A percentile compares a stretch with the other conserved stretches of the same genome.
Evolutionary conservation across 768 basidiomycete species (phyloP).

Genomic region (Podaxis sp.): DNA sequence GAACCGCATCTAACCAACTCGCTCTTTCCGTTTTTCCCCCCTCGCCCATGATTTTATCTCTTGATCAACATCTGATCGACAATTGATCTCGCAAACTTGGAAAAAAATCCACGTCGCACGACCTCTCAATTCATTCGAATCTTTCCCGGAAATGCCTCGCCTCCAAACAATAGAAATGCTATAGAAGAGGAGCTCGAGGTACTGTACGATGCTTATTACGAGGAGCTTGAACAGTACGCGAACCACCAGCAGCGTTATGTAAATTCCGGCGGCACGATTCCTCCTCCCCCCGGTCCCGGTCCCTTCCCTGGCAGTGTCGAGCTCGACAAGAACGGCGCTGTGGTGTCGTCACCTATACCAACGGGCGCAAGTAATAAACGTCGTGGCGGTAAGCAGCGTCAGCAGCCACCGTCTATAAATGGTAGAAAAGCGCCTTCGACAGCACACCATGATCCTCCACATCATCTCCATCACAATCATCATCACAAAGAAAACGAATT

Average conservation of each 20-base stretch:
- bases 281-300: conserved; percentile 93
- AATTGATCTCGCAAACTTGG: conserved; percentile 20
- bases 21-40: conserved; percentile 20
- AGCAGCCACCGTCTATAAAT: conserved; percentile 19
- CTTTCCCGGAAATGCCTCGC: background rate
- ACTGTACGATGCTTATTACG: conserved; percentile 99
- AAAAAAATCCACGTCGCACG: background rate
- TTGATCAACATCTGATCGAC: conserved; percentile 31
- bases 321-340: conserved; percentile 84
- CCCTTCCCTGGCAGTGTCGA: conserved; percentile 99
- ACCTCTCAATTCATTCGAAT: background rate
- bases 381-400: conserved; percentile 24
- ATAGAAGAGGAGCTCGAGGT: conserved; percentile 99
- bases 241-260: conserved; percentile 97
- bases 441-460: conserved; percentile 25
- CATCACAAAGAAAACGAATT: conserved; percentile 61
- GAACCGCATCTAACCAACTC: conserved; percentile 19
- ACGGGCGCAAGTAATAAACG: conserved; percentile 20
- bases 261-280: conserved; percentile 83
- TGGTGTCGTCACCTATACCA: conserved; percentile 28
- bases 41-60: conserved; percentile 24
- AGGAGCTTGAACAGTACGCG: conserved; percentile 99
- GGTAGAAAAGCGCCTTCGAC: conserved; percentile 19
- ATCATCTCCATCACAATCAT: conserved; percentile 41
- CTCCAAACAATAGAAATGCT: conserved; percentile 63